Conservation (phyloP, 176 grass and related monocot genomes). For the Ampelocalamus luodianensis region DNA sequence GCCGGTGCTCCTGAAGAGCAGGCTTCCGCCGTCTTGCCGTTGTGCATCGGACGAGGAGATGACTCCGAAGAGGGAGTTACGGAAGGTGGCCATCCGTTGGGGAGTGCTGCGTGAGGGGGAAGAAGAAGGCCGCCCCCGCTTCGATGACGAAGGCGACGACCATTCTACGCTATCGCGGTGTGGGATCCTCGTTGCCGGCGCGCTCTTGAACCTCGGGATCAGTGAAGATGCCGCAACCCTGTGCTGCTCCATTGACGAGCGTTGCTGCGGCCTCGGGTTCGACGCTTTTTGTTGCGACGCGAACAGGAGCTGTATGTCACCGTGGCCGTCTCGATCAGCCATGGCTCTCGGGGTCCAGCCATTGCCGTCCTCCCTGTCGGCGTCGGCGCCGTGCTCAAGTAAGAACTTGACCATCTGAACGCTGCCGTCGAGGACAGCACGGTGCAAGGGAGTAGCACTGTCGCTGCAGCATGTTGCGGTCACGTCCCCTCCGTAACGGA, state of each 20-base stretch:
- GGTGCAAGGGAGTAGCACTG: conserved; percentile 62
- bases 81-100: conserved; percentile 52
- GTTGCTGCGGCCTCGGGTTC: background rate
- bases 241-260: background rate
- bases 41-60: conserved; percentile 50
- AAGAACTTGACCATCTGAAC: conserved; percentile 45
- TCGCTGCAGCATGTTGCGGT: conserved; percentile 37
- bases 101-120: conserved; percentile 27
- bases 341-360: conserved; percentile 52
- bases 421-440: conserved; percentile 63
- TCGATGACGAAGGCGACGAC: conserved; percentile 7
- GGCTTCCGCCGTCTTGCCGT: background rate
- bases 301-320: conserved; percentile 56
- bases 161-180: conserved; percentile 6
- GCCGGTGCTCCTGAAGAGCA: background rate
- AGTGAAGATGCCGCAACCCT: background rate
- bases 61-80: conserved; percentile 76
- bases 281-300: background rate
- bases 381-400: conserved; percentile 59
- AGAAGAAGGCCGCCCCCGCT: background rate
- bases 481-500: conserved; percentile 61
- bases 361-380: conserved; percentile 39
- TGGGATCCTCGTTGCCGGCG: conserved; percentile 25
- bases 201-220: conserved; percentile 48
- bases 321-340: conserved; percentile 48